Evolutionary conservation across 2,329 filamentous ascomycete genomes (phyloP), one percentile per base, ranked within the genome.

Genomic region (Colletotrichum nymphaeae): DNA sequence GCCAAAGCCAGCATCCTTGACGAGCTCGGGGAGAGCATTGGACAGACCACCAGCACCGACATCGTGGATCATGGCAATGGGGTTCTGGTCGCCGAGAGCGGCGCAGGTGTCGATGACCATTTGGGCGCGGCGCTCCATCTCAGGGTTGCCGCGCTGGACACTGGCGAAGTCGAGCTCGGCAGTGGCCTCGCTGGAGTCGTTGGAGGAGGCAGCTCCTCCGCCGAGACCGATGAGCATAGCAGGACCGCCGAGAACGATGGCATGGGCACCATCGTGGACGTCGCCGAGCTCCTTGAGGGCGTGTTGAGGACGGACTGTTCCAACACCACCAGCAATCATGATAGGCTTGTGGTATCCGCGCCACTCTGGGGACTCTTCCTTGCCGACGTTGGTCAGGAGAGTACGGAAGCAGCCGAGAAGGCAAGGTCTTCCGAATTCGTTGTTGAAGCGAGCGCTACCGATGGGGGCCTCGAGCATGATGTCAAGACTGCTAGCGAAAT

Each of bases 381-480:
- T 82, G 53, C 89, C 90, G 69, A 93, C 88, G 70, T 91, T 88
- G 56, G 92, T 93, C 35, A 97, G 90, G 49, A 99, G 88, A 1
- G 97, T 99, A 74, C 96, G 90, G 87, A 99, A 99, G 80, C 95
- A 96, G 26, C 97, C 97, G 3, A 93, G 90, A 14, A 97, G 93
- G 79, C 93, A 95, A 46, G 97, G 96, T 49, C 97, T 91, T 30
- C 97, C 97, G 79, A 98, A 99, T 80, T 98, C 97, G 80, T 99
- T 99, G 87, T 98, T 98, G 87, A 97, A 98, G 24, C 94, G 92
- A 63, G 97, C 97, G 78, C 94, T 97, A 46, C 97, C 97, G 77
- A 99, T 97, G 0, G 97, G 97, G 0, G 95, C 97, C 81, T 99
- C 96, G 12, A 98, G 88, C 96, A 99, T 98, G 78, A 99, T 98